Conservation (phyloP, 2,329 filamentous ascomycete species). For the Sclerotinia minor region DNA sequence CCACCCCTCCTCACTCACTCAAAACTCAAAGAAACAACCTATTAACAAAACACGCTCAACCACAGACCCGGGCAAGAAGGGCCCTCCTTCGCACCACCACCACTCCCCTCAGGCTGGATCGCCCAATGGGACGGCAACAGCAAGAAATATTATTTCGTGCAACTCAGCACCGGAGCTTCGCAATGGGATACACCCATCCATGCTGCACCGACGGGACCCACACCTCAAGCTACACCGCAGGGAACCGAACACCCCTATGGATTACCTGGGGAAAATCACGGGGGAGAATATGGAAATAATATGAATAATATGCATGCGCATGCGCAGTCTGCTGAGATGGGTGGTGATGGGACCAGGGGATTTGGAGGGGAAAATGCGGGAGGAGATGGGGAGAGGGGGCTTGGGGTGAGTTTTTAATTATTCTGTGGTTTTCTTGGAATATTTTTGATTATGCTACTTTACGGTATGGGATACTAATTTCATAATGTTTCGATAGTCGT, state of each 20-base stretch:
- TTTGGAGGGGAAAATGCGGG: conserved; percentile 62
- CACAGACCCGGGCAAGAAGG: conserved; percentile 42
- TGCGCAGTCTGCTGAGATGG: conserved; percentile 45
- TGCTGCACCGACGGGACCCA: conserved; percentile 61
- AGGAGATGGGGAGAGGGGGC: conserved; percentile 63
- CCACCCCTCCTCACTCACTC: neutral
- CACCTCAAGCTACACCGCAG: conserved; percentile 52
- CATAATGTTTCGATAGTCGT: conserved; percentile 28
- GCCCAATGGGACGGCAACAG: conserved; percentile 66
- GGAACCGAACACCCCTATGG: conserved; percentile 63
- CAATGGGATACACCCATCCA: conserved; percentile 73
- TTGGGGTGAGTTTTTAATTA: conserved; percentile 58
- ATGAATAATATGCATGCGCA: conserved; percentile 5
- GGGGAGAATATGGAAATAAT: conserved; percentile 35
- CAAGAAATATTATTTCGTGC: conserved; percentile 70
- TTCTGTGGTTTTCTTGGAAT: neutral
- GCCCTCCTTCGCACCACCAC: conserved; percentile 50
- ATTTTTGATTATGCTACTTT: no score
- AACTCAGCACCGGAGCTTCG: conserved; percentile 68
- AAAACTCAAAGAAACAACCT: conserved; percentile 25
- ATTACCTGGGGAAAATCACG: conserved; percentile 43
- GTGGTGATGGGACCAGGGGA: conserved; percentile 60
- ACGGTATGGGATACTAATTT: neutral
- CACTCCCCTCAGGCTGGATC: conserved; percentile 66
- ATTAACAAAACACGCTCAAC: neutral